Conservation (phyloP, 2,329 filamentous ascomycete species). For the Beauveria varroae region DNA sequence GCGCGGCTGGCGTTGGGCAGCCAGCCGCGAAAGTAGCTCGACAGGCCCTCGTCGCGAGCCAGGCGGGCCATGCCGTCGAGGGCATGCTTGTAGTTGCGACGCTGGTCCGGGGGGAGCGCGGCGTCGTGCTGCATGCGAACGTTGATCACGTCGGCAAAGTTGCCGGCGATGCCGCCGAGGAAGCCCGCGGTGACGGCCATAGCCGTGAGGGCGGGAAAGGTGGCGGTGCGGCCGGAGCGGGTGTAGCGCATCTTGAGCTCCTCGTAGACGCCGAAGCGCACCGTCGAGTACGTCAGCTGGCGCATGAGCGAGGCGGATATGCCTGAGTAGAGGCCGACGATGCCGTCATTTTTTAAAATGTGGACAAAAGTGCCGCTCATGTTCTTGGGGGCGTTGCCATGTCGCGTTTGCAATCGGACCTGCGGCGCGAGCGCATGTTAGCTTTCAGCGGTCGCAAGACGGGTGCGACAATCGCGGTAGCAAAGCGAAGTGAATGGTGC, state of each 20-base stretch:
- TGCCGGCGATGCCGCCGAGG: conserved; percentile 81
- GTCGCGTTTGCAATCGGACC: conserved; percentile 84
- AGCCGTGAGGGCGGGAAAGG: conserved; percentile 68
- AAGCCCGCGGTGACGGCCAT: conserved; percentile 82
- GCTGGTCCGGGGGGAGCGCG: conserved; percentile 62
- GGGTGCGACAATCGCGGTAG: neutral
- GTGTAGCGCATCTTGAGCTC: conserved; percentile 67
- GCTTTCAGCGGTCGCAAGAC: neutral
- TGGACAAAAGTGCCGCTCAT: conserved; percentile 84
- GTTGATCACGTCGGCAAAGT: conserved; percentile 93
- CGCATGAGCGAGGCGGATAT: conserved; percentile 88
- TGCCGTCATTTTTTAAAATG: conserved; percentile 67
- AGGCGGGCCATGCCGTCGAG: conserved; percentile 81
- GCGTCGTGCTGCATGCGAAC: conserved; percentile 97
- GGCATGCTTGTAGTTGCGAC: conserved; percentile 84
- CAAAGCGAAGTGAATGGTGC: neutral
- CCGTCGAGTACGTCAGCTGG: conserved; percentile 93
- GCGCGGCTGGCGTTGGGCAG: conserved; percentile 76
- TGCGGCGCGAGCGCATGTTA: conserved; percentile 26
- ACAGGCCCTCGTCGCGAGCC: conserved; percentile 73
- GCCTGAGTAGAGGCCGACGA: conserved; percentile 80
- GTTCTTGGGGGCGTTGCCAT: conserved; percentile 63
- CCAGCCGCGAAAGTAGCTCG: conserved; percentile 74
- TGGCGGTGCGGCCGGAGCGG: conserved; percentile 42
- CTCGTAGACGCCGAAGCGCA: conserved; percentile 94